Base-by-base conservation (phyloP, 768 basidiomycete species). In the Suillus spraguei region DNA sequence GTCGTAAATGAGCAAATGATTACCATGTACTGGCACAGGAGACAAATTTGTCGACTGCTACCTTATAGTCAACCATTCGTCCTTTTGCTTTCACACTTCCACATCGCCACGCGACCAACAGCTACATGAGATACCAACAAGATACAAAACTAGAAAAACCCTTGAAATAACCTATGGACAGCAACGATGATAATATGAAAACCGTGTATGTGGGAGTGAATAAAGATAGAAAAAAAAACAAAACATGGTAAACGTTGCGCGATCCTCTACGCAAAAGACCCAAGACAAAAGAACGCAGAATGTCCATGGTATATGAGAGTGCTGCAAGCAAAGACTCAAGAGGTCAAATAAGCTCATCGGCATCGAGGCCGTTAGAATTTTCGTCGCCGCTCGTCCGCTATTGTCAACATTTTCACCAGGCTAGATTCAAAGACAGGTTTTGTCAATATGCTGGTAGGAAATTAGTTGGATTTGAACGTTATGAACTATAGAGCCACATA, bases 361-460 rank as follows among this genome's bases (percentile, higher is more conserved):
- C 14, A 59, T 56, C 16, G 14, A 22, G 24, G 42, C 28, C 28
- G 10, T 56, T 46, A 33, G 20, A 24, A 22, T 28, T 60, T 35
- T 9, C 68, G 66, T 56, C 80, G 74, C 36, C 80, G 80, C 64
- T 79, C 81, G 41, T 77, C 76, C 3, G 81, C 82, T 59, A 80
- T 74, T 53, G 58, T 71, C 61, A 83, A 70, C 77, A 83, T 80
- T 24, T 69, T 71, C 65, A 76, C 76, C 24, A 83, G 65, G 65
- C 77, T 81, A 59, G 80, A 82, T 76, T 92, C 90, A 28, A 83
- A 75, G 2, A 93, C 92, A 0, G 92, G 92, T 76, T 94, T 94
- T 54, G 90, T 92, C 64, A 94, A 75, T 17, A 94, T 85, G 59
- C 90, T 92, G 61, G 16, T 63, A 62, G 35, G 55, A 60, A 56